phyloP scores from a whole-genome alignment of 2,329 filamentous ascomycete species.

The Penicillium crustosum region DNA sequence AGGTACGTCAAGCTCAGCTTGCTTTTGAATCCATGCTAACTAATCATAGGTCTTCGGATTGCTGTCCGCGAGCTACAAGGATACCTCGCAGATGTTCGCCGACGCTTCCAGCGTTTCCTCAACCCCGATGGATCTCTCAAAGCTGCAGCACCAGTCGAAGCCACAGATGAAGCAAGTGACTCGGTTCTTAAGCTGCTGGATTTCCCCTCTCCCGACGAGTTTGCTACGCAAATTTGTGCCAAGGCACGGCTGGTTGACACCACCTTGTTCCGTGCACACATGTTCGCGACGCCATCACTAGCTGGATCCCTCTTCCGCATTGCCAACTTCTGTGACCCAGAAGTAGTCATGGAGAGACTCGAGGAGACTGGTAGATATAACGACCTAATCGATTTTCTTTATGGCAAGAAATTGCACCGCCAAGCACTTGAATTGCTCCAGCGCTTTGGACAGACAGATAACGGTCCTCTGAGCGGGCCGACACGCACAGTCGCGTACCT shows the following conservation, averaged over 20 bases:
- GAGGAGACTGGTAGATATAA: conserved; percentile 86
- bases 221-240: conserved; percentile 62
- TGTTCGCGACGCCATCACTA: conserved; percentile 83
- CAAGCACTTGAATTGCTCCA: conserved; percentile 79
- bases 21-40: neutral
- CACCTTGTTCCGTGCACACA: conserved; percentile 89
- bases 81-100: conserved; percentile 83
- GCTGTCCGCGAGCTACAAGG: conserved; percentile 81
- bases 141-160: conserved; percentile 31
- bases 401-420: conserved; percentile 89
- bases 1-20: conserved; percentile 1
- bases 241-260: conserved; percentile 89
- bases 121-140: conserved; percentile 56
- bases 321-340: conserved; percentile 94
- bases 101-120: conserved; percentile 61
- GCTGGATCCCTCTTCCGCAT: conserved; percentile 90
- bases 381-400: conserved; percentile 95
- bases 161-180: conserved; percentile 43
- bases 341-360: conserved; percentile 89
- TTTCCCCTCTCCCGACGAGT: conserved; percentile 58
- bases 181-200: conserved; percentile 49
- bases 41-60: conserved; percentile 64
- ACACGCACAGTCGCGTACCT: conserved; percentile 83
- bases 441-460: conserved; percentile 68
- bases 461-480: conserved; percentile 69